Evolutionary conservation across 148 eudicot genomes (phyloP).

Genomic region (Oxyria digyna): DNA sequence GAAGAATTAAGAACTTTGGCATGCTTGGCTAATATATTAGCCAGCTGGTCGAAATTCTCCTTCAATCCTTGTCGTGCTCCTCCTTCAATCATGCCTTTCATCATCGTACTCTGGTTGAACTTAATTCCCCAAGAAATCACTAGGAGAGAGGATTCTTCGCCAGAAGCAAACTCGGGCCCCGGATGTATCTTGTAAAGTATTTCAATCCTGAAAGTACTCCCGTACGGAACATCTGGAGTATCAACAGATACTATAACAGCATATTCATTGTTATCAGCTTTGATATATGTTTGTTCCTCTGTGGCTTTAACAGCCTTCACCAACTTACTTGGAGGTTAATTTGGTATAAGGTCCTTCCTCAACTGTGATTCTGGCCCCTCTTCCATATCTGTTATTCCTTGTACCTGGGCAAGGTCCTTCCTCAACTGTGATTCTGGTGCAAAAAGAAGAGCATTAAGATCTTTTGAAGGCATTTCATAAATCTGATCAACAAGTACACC

Average conservation of each 20-base stretch:
- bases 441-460: slow-evolving; percentile 53
- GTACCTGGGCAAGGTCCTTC: slow-evolving; percentile 44
- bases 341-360: slow-evolving; percentile 62
- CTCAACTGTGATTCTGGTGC: slow-evolving; percentile 55
- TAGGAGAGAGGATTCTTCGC: slow-evolving; percentile 59
- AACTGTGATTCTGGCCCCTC: slow-evolving; percentile 63
- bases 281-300: slow-evolving; percentile 63
- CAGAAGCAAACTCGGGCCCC: slow-evolving; percentile 47
- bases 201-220: slow-evolving; percentile 50
- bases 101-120: slow-evolving; percentile 60
- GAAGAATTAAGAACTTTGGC: slow-evolving; percentile 25
- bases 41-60: slow-evolving; percentile 63
- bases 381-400: slow-evolving; percentile 53
- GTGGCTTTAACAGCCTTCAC: slow-evolving; percentile 71
- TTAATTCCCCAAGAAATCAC: slow-evolving; percentile 60
- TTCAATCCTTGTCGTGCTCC: slow-evolving; percentile 79
- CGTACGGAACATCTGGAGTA: slow-evolving; percentile 91
- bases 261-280: slow-evolving; percentile 55
- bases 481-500: slow-evolving; percentile 68
- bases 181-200: slow-evolving; percentile 56
- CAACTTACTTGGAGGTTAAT: slow-evolving; percentile 54
- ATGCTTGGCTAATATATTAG: slow-evolving; percentile 39
- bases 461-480: slow-evolving; percentile 40
- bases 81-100: slow-evolving; percentile 71
- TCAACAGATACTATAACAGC: slow-evolving; percentile 41